Evolutionary conservation across 139 green algal species (phyloP).

Genomic region (Medakamo hakoo): DNA sequence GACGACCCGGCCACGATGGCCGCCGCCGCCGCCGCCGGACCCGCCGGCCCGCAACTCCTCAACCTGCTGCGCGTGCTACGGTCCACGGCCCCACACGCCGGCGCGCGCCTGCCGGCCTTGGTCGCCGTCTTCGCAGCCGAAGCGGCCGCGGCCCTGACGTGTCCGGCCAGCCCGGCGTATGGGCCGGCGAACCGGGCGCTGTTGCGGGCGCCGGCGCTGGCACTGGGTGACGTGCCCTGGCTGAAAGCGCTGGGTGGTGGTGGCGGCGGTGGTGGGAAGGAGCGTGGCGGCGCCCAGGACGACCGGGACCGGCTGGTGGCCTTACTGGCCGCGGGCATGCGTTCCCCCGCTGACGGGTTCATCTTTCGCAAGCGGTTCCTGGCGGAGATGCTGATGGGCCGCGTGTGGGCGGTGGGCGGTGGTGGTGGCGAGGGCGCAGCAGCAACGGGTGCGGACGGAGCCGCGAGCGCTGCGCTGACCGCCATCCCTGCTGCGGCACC

Average conservation of each 20-base stretch:
- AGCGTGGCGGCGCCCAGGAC: too few species aligned
- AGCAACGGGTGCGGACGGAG: too few species aligned
- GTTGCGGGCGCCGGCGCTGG: background rate
- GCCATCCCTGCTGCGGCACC: too few species aligned
- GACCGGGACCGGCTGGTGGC: background rate
- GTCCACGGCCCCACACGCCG: too few species aligned
- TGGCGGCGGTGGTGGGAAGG: too few species aligned
- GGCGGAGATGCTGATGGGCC: too few species aligned
- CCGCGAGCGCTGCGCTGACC: too few species aligned
- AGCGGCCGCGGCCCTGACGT: background rate
- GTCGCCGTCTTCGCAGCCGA: background rate
- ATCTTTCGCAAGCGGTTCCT: background rate
- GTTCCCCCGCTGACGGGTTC: background rate
- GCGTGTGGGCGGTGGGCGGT: too few species aligned
- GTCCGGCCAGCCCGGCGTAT: background rate
- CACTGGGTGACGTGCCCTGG: background rate
- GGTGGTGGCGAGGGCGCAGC: too few species aligned
- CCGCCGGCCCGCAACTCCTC: background rate
- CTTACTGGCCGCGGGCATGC: background rate
- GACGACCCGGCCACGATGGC: too few species aligned
- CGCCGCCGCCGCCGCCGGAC: too few species aligned
- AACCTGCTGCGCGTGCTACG: background rate
- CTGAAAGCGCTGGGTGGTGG: background rate
- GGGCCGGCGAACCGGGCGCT: background rate
- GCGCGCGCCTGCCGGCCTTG: background rate